Base-by-base conservation (phyloP, 495 filamentous ascomycete genomes). In the Filosporella fistucella region DNA sequence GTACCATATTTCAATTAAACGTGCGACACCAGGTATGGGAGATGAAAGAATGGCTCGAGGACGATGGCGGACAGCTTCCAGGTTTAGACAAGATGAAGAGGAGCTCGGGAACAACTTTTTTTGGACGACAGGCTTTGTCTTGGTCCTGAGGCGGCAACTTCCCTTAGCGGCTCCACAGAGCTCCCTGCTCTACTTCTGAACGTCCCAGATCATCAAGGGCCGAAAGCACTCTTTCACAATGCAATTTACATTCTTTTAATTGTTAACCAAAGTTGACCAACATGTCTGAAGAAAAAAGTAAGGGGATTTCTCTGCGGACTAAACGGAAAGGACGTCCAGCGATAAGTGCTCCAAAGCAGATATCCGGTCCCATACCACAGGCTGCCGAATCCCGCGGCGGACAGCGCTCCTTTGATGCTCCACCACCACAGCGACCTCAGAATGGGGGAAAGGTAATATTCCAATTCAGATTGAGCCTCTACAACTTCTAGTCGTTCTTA, bases 311-410 rank as follows among this genome's bases (percentile, higher is more conserved):
- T 36, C 82, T 98, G 47, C 82, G 93, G 46, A 95, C 85, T 59
- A 95, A 93, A 72, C 78, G 88, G 57, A 86, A 89, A 45, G 77
- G 76, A 13, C 79, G 82, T 8, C 83, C 86, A 39, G 76, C 83
- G 52, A 89, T 94, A 65, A 89, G 87, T 66, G 85, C 84, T n/a
- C 86, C 89, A 5, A 79, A 84, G 53, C 85, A 89, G 64, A 89
- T 94, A 51, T 83, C 82, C 20, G 78, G 69, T 33, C 83, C 78
- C 37, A 76, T 84, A 52, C 58, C 65, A 34, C 73, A 68, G 47
- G 51, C 39, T 24, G 42, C 38, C 28, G 48, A 17, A 11, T 40
- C 51, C 28, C 32, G 45, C 25, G 52, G 47, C 14, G 58, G 43
- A 21, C 58, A 58, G 36, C 14, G 45, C 5, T 43, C 58, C 13